Evolutionary conservation across 352 stramenopile species (phyloP), one percentile per base, ranked within the genome.

Genomic region (Phytopythium aichiense): DNA sequence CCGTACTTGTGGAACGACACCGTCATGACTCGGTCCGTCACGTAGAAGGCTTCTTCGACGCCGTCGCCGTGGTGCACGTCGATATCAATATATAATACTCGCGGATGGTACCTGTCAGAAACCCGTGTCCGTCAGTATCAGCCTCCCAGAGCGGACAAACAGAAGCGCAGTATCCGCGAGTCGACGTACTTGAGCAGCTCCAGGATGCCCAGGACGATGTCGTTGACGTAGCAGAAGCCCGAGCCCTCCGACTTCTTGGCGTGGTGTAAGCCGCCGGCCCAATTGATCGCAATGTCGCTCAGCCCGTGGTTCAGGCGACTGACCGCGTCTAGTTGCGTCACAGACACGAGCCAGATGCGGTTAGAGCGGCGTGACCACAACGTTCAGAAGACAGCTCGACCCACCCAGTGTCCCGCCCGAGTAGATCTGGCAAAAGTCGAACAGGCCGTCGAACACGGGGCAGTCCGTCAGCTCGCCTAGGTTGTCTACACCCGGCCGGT

Each of bases 1-100:
- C 97, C 97, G 68, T 98, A 99, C 64, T 99, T 99, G 84, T 99
- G 97, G 70, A 99, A 98, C 35, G 89, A 98, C 43, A 98, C 89
- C 6, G 97, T 99, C 97, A 99, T 99, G 52, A 99, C 97, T 13
- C 97, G 82, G 75, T 99, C 94, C 6, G 96, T 99, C 23, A 89
- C 77, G 81, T 97, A 92, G 96, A 99, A 73, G 69, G 97, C 87
- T 98, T 98, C 87, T 96, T 98, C 78, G 11, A 99, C 97, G 23
- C 97, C 97, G 73, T 99, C 97, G 33, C 97, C 97, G 69, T 99
- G 97, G 73, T 99, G 97, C 13, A 99, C 96, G 73, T 99, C 97
- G 74, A 99, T 99, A 71, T 99, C 97, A 75, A 99, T 98, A 77
- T 99, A 99, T 16, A 99, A 73, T 23, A 99, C 97, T 22, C 97